phyloP scores from a whole-genome alignment of 2,329 filamentous ascomycete species.

The Diaporthe sp. region DNA sequence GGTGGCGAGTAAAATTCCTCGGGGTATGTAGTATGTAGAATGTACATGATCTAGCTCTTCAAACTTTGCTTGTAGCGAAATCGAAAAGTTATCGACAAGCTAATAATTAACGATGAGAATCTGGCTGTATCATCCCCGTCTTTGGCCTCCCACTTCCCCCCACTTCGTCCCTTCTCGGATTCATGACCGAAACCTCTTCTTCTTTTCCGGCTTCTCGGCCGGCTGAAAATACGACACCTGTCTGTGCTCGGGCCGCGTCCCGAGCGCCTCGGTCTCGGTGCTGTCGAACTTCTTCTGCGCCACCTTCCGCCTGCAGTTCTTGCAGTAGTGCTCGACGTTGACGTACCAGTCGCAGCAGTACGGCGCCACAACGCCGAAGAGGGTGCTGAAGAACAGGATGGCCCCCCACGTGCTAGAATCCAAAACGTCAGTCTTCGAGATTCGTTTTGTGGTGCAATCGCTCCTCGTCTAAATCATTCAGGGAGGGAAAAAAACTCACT shows the following conservation, averaged over 20 bases:
- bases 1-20: slow-evolving; percentile 4
- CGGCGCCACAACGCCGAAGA: slow-evolving; percentile 10
- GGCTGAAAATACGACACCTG: slow-evolving; percentile 5
- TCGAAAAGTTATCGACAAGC: not conserved
- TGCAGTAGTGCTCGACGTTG: slow-evolving; percentile 28
- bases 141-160: too few species aligned
- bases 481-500: not conserved
- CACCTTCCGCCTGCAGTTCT: slow-evolving; percentile 29
- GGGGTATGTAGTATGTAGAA: slow-evolving; percentile 6
- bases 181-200: not conserved
- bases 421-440: not conserved
- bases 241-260: slow-evolving; percentile 19
- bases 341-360: slow-evolving; percentile 25
- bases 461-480: not conserved
- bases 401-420: not conserved
- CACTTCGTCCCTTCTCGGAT: too few species aligned
- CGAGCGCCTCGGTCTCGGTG: slow-evolving; percentile 7
- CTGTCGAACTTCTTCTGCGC: slow-evolving; percentile 13
- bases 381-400: not conserved
- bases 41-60: slow-evolving; percentile 16
- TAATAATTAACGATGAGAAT: not conserved
- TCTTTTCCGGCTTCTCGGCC: not conserved
- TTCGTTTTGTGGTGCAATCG: not conserved
- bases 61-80: not conserved
- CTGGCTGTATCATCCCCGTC: not conserved